Conservation (phyloP, 352 stramenopile species). For the Globisporangium paddicum region DNA sequence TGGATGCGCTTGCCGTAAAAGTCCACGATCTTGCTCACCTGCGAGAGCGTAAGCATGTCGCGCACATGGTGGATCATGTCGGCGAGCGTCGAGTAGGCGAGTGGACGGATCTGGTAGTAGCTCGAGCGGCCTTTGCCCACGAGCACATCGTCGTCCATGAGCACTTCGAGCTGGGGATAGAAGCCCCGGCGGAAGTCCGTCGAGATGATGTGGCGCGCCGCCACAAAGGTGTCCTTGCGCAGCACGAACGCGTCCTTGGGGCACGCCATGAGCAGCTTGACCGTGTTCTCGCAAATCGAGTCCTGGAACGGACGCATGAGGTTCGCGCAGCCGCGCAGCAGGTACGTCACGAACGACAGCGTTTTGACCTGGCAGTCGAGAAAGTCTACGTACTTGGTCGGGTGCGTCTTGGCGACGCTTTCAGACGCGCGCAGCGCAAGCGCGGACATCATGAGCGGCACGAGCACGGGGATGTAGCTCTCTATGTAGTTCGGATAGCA, state of each 20-base stretch:
- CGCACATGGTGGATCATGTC: slow-evolving; percentile 98
- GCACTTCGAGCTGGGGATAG: slow-evolving; percentile 91
- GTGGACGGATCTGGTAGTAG: slow-evolving; percentile 89
- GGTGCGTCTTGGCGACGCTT: slow-evolving; percentile 47
- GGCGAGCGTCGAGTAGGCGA: slow-evolving; percentile 96
- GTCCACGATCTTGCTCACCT: slow-evolving; percentile 94
- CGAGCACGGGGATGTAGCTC: slow-evolving; percentile 92
- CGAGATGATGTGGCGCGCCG: slow-evolving; percentile 95
- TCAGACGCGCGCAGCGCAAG: slow-evolving; percentile 84
- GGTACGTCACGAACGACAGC: slow-evolving; percentile 97
- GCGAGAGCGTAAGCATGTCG: slow-evolving; percentile 91
- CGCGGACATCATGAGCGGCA: slow-evolving; percentile 97
- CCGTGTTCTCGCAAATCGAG: slow-evolving; percentile 90
- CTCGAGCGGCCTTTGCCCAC: slow-evolving; percentile 83
- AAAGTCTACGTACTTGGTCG: slow-evolving; percentile 84
- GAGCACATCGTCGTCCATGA: slow-evolving; percentile 95
- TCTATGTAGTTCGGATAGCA: slow-evolving; percentile 96
- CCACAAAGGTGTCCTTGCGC: slow-evolving; percentile 96
- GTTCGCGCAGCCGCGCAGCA: slow-evolving; percentile 89
- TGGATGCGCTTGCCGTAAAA: slow-evolving; percentile 93
- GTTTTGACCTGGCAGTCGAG: slow-evolving; percentile 97
- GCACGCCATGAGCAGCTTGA: slow-evolving; percentile 94
- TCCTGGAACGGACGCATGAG: slow-evolving; percentile 96
- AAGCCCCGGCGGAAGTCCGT: slow-evolving; percentile 97
- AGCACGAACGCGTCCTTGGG: slow-evolving; percentile 93